phyloP scores from a whole-genome alignment of 2,329 filamentous ascomycete species.

The Epichloe glyceriae region DNA sequence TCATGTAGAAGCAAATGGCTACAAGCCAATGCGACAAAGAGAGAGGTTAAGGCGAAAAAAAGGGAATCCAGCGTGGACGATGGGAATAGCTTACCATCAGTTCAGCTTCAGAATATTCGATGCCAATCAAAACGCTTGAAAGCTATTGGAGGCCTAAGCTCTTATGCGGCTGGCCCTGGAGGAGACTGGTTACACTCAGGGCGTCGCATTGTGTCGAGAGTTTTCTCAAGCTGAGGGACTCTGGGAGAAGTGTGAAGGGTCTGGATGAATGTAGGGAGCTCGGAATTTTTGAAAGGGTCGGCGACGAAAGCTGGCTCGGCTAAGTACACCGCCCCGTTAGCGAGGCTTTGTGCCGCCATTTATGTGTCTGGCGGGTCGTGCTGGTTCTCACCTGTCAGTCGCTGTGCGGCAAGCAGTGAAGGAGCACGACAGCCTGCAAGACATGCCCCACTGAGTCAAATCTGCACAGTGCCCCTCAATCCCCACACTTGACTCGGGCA shows the following conservation, averaged over 20 bases:
- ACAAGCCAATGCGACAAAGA: constrained; percentile 5
- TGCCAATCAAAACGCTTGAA: not conserved
- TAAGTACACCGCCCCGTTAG: constrained; percentile 8
- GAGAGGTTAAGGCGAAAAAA: not conserved
- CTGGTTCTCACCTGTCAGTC: not conserved
- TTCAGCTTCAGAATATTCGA: not conserved
- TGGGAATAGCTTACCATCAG: constrained; percentile 2
- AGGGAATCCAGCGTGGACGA: not conserved
- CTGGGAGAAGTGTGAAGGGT: not conserved
- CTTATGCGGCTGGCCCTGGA: too few relatives aligned
- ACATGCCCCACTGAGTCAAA: constrained; percentile 12
- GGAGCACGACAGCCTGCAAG: constrained; percentile 9
- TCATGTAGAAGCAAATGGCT: constrained; percentile 25
- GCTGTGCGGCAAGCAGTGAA: not conserved
- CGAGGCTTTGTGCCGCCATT: constrained; percentile 12
- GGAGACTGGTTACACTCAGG: not conserved
- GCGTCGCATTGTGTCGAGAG: not conserved
- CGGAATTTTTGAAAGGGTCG: constrained; percentile 1
- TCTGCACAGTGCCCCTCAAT: constrained; percentile 25
- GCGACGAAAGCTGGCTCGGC: not conserved
- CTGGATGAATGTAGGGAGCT: not conserved
- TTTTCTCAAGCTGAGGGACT: not conserved
- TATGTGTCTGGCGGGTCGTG: constrained; percentile 16
- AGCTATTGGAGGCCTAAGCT: too few relatives aligned
- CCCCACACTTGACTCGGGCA: constrained; percentile 13